phyloP scores from a whole-genome alignment of 2,329 filamentous ascomycete species.

The Fusarium sp. region DNA sequence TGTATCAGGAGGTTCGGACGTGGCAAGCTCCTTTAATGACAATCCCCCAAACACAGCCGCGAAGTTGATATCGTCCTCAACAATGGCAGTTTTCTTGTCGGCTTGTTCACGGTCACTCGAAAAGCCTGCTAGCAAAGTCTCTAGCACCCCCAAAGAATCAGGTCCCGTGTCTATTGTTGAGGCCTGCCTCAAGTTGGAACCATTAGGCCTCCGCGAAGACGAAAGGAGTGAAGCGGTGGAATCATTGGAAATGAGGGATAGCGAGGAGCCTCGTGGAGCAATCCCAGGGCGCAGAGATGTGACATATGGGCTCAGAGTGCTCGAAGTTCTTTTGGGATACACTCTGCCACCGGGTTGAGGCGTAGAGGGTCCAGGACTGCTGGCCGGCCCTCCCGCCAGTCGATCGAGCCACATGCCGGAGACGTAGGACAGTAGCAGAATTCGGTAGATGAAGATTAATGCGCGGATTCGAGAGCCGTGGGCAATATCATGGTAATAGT shows the following conservation, averaged over 20 bases:
- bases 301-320: constrained; percentile 73
- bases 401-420: constrained; percentile 88
- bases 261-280: constrained; percentile 77
- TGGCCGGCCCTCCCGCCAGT: constrained; percentile 74
- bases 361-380: constrained; percentile 64
- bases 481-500: constrained; percentile 24
- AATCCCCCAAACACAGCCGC: constrained; percentile 82
- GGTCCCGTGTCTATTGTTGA: constrained; percentile 61
- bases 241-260: constrained; percentile 80
- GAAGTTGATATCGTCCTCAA: constrained; percentile 65
- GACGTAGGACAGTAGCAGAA: constrained; percentile 15
- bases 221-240: constrained; percentile 79
- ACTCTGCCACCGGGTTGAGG: constrained; percentile 72
- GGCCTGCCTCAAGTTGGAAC: constrained; percentile 72
- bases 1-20: constrained; percentile 43
- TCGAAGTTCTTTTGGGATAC: constrained; percentile 72
- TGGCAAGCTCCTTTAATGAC: constrained; percentile 77
- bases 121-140: constrained; percentile 52
- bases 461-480: not conserved
- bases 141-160: constrained; percentile 77
- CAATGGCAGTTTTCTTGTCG: constrained; percentile 44
- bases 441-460: constrained; percentile 6
- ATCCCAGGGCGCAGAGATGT: constrained; percentile 74
- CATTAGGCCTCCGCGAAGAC: constrained; percentile 71
- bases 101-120: constrained; percentile 21